Evolutionary conservation across 2,329 filamentous ascomycete genomes (phyloP).

Genomic region (Colletotrichum sp.): DNA sequence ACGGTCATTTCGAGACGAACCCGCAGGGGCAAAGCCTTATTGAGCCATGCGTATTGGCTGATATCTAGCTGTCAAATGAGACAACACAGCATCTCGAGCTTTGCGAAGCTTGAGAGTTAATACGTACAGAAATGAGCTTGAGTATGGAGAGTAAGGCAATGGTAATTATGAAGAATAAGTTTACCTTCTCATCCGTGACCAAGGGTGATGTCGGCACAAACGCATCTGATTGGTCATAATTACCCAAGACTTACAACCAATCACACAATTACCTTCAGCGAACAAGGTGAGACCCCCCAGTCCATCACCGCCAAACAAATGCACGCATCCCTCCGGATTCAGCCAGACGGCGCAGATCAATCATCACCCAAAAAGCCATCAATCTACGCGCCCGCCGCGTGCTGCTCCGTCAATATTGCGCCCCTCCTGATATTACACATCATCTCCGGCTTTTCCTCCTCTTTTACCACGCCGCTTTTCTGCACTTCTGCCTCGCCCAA

Average conservation of each 20-base stretch:
- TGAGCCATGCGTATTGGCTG: not conserved
- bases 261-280: not conserved
- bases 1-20: not conserved
- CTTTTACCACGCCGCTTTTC: not conserved
- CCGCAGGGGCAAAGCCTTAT: not conserved
- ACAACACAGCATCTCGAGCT: not conserved
- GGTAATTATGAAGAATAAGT: not conserved
- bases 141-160: not conserved
- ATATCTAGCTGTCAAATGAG: not conserved
- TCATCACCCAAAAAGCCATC: not conserved
- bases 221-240: not conserved
- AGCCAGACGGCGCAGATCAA: constrained; percentile 4
- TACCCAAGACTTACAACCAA: not conserved
- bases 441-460: not conserved
- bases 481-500: not conserved
- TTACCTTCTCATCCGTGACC: not conserved
- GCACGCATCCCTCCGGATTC: constrained; percentile 11
- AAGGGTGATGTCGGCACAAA: not conserved
- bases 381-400: not conserved
- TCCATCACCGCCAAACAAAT: not conserved
- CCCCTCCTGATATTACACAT: not conserved
- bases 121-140: not conserved
- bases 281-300: not conserved
- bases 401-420: not conserved
- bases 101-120: not conserved